Evolutionary conservation across 257 asterid genomes (phyloP), one percentile per base, ranked within the genome.

Genomic region (Plantago major): DNA sequence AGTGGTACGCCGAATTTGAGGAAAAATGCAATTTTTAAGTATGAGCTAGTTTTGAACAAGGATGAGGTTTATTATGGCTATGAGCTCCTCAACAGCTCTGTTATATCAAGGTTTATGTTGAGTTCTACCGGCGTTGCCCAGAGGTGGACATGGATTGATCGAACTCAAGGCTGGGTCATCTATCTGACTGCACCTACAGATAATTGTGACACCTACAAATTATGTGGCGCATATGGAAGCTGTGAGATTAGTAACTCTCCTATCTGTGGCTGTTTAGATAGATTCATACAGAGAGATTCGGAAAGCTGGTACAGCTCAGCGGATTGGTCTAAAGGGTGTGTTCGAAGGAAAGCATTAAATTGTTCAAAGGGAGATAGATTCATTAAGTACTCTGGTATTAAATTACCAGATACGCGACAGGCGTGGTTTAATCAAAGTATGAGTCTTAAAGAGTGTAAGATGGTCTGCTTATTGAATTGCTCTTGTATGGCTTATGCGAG

Each of bases 121-220:
- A 42, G 16, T 42, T 47, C 62, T 11, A 47, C 9, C 16, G 76
- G 82, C 1, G 37, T 62, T 15, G 66, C 19, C 13, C 66, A 67
- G 43, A 44, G 78, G 60, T 11, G 61, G 81, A 68, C 30, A 12
- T 74, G 82, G 79, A n/a, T n/a, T n/a, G n/a, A n/a, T n/a, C n/a
- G n/a, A n/a, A n/a, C n/a, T n/a, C n/a, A n/a, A n/a, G n/a, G n/a
- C n/a, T n/a, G n/a, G n/a, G n/a, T n/a, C n/a, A n/a, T n/a, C n/a
- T n/a, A n/a, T n/a, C n/a, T n/a, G n/a, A 26, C 61, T 14, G 9
- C 46, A 6, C 75, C 78, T 5, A 6, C 7, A 0, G 82, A 80
- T 67, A 17, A 16, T 5, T 80, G 85, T 15, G 82, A 72, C 46
- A 38, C 1, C 5, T 80, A 73, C 14, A 63, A 61, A 15, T 14